Base-by-base conservation (phyloP, 768 basidiomycete species). In the Thelephora ganbajun region DNA sequence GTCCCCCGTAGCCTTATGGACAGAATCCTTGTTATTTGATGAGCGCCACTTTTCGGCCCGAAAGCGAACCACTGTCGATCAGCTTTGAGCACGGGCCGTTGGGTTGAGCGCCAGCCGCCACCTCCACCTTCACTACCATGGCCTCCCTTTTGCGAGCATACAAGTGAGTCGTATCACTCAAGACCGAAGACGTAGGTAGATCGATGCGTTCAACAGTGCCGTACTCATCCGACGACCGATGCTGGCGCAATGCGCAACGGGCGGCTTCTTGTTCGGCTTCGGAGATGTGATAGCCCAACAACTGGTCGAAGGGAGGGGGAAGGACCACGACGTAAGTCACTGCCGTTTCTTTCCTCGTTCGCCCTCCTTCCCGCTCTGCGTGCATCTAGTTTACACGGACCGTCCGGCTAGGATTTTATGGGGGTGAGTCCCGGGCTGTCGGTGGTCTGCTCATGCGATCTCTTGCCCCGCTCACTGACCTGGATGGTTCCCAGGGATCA, bases 231-330 rank as follows among this genome's bases (percentile, higher is more conserved):
- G 78, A 11, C 69, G 75, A 11, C 83, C 84, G 0, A 67, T 83
- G 65, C 47, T 76, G 14, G 64, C 77, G 2, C 81, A 84, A 53
- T 83, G 78, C 48, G 62, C 64, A 0, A 83, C 83, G 0, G 81
- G 80, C 0, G 75, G 72, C 1, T 54, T 81, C 45, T 65, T 89
- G 7, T 89, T 88, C 52, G 80, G 83, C 39, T 67, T 73, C 5
- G 86, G 84, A 18, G 88, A 90, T 58, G 56, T 91, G 1, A 73
- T 93, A 37, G 91, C 91, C 0, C 91, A 96, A 63, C 92, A 94
- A 62, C 73, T 66, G 1, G 73, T 93, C 16, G 92, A 93, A 58
- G 69, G 68, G 56, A 74, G 68, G 53, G 86, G 88, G 5, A 67
- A 57, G 47, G 61, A 79, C 2, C 90, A 94, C 57, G 90, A 96